Conservation (phyloP, 2,329 filamentous ascomycete genomes). For the Neocatenulostroma microsporum region DNA sequence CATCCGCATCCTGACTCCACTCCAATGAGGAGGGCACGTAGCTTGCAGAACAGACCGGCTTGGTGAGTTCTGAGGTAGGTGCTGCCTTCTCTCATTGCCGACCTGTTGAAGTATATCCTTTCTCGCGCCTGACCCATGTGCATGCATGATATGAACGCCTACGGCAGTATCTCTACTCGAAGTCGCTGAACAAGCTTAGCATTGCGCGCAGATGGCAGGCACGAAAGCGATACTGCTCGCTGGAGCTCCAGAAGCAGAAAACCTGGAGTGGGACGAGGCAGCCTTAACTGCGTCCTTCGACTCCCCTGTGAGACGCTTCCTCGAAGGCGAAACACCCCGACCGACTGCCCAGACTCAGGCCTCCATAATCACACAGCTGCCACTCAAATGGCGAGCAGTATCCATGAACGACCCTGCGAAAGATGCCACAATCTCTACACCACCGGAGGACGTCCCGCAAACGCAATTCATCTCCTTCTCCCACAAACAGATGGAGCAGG, state of each 20-base stretch:
- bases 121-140: too few relatives aligned
- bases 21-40: too few relatives aligned
- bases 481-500: constrained; percentile 3
- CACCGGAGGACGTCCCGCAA: constrained; percentile 3
- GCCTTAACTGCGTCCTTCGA: constrained; percentile 45
- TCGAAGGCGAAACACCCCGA: constrained; percentile 3
- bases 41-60: too few relatives aligned
- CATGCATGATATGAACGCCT: too few relatives aligned
- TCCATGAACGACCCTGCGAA: background rate
- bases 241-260: constrained; percentile 52
- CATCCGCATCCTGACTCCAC: too few relatives aligned
- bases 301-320: constrained; percentile 14
- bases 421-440: background rate
- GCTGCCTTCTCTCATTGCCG: too few relatives aligned
- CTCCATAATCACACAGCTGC: constrained; percentile 1
- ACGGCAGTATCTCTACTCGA: background rate
- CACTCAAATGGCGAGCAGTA: constrained; percentile 3
- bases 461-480: constrained; percentile 25
- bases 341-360: background rate
- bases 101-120: too few relatives aligned
- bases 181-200: background rate
- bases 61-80: too few relatives aligned
- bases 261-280: constrained; percentile 48
- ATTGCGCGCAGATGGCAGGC: too few relatives aligned
- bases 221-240: constrained; percentile 51